Percentiles rank a stretch among this genome's conserved stretches.
These are phyloP conservation scores for Dianthus caryophyllus DNA, from an alignment of 148 eudicot genomes.

Conservation along the genomic window DNA sequence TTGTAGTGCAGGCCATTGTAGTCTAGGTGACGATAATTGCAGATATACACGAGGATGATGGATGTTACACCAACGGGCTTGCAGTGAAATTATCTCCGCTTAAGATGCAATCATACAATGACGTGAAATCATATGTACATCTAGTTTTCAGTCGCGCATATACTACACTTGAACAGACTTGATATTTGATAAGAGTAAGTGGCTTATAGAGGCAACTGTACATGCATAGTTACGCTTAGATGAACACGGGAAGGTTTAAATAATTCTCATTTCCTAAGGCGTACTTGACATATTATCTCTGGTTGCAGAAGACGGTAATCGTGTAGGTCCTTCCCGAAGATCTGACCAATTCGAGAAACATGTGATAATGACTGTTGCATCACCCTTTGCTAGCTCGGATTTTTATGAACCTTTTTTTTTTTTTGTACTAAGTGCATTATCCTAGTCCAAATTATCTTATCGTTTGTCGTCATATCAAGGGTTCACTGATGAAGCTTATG, in stretches of 20 bases:
- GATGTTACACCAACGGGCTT: not conserved
- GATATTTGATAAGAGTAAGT: not conserved
- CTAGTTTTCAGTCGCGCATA: not conserved
- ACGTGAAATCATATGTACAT: too few species aligned
- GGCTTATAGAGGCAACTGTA: slow-evolving; percentile 12
- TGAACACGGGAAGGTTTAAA: not conserved
- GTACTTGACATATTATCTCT: too few species aligned
- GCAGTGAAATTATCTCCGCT: not conserved
- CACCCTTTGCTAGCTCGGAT: slow-evolving; percentile 4
- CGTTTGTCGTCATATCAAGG: not conserved
- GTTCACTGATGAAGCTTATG: slow-evolving; percentile 5
- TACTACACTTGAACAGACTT: not conserved
- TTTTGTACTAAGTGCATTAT: not conserved
- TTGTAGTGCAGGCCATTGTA: too few species aligned
- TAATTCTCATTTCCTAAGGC: too few species aligned
- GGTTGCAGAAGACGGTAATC: too few species aligned
- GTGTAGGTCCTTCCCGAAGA: not conserved
- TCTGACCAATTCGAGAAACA: not conserved
- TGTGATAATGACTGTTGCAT: not conserved
- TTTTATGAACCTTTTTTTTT: not conserved
- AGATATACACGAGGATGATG: too few species aligned
- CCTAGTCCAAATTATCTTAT: not conserved
- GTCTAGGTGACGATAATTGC: too few species aligned
- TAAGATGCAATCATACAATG: too few species aligned
- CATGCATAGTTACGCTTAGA: not conserved